Evolutionary conservation across 257 asterid genomes (phyloP).

Genomic region (Solanum rostratum): DNA sequence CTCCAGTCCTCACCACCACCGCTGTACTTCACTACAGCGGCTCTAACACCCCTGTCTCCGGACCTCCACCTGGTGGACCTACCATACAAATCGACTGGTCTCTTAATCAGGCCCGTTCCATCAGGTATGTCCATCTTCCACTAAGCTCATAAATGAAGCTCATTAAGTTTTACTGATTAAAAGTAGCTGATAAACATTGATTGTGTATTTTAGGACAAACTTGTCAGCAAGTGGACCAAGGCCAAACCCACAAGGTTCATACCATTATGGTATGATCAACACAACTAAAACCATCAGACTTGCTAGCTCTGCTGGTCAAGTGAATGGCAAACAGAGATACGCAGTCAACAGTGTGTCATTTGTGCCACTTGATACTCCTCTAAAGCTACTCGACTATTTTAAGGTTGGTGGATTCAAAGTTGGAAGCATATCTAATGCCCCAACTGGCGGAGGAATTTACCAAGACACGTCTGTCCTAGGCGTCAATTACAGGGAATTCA

Average conservation of each 20-base stretch:
- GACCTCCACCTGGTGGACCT: conserved; percentile 86
- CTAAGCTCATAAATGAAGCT: background rate
- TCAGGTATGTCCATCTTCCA: conserved; percentile 19
- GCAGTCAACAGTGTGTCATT: conserved; percentile 19
- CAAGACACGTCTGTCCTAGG: conserved; percentile 67
- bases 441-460: conserved; percentile 76
- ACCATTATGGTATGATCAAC: conserved; percentile 20
- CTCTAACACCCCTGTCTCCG: conserved; percentile 47
- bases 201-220: conserved; percentile 1
- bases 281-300: conserved; percentile 15
- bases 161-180: background rate
- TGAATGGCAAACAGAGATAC: conserved; percentile 14
- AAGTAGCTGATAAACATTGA: background rate
- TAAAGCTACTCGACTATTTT: conserved; percentile 17
- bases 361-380: conserved; percentile 14
- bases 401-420: conserved; percentile 12
- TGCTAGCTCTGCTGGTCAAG: conserved; percentile 14
- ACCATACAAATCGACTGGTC: conserved; percentile 91
- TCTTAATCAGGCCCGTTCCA: conserved; percentile 88
- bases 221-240: conserved; percentile 22
- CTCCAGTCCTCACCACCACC: conserved; percentile 44
- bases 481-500: conserved; percentile 49
- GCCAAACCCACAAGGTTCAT: conserved; percentile 21
- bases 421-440: conserved; percentile 27
- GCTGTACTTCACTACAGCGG: conserved; percentile 59